A percentile compares a stretch with the other conserved stretches of the same genome.
Evolutionary conservation across 305 asterid species (phyloP).

Genomic region (Withania somnifera): DNA sequence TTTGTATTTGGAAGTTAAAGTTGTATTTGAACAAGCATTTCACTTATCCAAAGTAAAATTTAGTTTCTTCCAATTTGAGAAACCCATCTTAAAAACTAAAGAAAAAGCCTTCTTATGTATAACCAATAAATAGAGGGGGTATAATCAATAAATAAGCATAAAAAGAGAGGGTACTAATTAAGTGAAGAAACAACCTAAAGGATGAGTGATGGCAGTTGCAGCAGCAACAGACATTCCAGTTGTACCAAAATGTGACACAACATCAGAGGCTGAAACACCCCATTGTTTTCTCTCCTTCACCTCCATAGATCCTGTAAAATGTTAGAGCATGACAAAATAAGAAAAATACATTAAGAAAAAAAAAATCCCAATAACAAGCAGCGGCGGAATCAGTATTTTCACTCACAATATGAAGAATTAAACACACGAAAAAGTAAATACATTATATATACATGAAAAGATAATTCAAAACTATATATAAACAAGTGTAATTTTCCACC

Average conservation of each 20-base stretch:
- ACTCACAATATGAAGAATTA: too few relatives aligned
- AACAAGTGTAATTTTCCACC: too few relatives aligned
- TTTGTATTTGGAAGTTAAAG: not conserved
- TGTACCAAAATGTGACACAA: constrained; percentile 62
- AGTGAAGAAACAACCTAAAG: constrained; percentile 49
- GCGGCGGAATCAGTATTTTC: too few relatives aligned
- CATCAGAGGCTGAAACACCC: constrained; percentile 51
- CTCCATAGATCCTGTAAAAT: constrained; percentile 23
- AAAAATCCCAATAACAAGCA: too few relatives aligned
- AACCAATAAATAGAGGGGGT: not conserved
- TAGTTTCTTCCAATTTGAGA: not conserved
- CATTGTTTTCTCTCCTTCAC: constrained; percentile 21
- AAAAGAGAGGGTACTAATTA: not conserved
- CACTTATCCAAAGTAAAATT: not conserved
- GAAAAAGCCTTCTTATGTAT: not conserved
- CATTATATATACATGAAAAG: too few relatives aligned
- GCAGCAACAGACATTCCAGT: constrained; percentile 87
- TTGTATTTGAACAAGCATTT: not conserved
- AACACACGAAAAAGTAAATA: too few relatives aligned
- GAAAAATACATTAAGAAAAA: too few relatives aligned
- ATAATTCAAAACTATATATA: too few relatives aligned
- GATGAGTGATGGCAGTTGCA: constrained; percentile 84
- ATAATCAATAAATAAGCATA: not conserved
- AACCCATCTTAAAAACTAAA: not conserved
- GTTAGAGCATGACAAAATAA: too few relatives aligned